Conservation (phyloP, 352 stramenopile genomes). For the Phytophthora pini region DNA sequence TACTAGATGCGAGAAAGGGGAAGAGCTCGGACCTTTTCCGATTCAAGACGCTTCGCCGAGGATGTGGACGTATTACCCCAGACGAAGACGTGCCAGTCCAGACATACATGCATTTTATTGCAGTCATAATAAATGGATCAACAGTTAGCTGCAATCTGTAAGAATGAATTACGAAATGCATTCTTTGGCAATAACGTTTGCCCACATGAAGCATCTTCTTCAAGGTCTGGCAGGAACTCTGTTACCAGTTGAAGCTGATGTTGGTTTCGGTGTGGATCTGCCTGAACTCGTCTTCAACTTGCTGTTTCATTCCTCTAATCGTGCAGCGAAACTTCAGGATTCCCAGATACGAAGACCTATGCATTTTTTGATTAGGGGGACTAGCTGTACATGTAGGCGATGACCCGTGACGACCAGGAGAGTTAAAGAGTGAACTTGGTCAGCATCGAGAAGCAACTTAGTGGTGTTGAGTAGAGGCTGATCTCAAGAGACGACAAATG, state of each 20-base stretch:
- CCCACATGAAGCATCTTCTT: no score
- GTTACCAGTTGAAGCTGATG: no score
- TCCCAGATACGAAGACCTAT: no score
- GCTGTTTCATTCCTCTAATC: slow-evolving; percentile 16
- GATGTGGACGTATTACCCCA: slow-evolving; percentile 14
- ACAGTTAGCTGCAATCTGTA: slow-evolving; percentile 9
- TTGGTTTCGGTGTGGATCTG: neutral
- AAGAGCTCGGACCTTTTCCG: slow-evolving; percentile 2
- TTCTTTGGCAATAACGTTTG: no score
- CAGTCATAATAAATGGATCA: slow-evolving; percentile 34
- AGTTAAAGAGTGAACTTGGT: neutral
- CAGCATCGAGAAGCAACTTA: neutral
- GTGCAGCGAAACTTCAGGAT: slow-evolving; percentile 1
- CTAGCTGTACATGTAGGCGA: neutral
- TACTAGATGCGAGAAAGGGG: slow-evolving; percentile 32
- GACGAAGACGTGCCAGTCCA: slow-evolving; percentile 14
- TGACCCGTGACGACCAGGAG: neutral
- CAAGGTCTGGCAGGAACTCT: no score
- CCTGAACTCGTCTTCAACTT: slow-evolving; percentile 1
- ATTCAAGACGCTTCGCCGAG: slow-evolving; percentile 11
- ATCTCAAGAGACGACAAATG: slow-evolving; percentile 10
- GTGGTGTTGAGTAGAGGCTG: neutral
- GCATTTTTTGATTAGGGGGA: no score
- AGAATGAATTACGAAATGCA: no score
- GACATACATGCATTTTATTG: slow-evolving; percentile 21